phyloP scores from a whole-genome alignment of 176 grass and related monocot species.

The Zoysia pacifica region DNA sequence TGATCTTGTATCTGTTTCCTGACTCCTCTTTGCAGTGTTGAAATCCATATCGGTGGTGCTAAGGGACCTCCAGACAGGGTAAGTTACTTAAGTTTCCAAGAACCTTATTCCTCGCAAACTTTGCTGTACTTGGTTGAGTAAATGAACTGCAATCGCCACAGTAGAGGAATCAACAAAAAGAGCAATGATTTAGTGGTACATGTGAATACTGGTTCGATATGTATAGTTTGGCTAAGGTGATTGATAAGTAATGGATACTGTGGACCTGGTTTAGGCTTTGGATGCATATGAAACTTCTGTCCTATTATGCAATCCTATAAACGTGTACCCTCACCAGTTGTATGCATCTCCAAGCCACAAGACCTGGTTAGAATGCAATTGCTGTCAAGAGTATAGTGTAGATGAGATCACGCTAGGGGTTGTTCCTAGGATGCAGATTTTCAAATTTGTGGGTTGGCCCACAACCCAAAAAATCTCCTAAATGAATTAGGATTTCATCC shows the following conservation, averaged over 20 bases:
- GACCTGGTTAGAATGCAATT: slow-evolving; percentile 15
- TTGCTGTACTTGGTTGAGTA: slow-evolving; percentile 34
- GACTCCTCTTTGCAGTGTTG: slow-evolving; percentile 56
- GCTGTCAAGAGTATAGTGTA: background rate
- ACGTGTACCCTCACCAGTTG: slow-evolving; percentile 19
- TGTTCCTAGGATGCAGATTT: too few species aligned
- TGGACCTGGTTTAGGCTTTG: background rate
- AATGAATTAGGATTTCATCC: too few species aligned
- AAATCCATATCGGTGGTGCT: slow-evolving; percentile 85
- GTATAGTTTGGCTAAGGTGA: background rate
- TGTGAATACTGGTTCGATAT: background rate
- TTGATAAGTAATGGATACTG: background rate
- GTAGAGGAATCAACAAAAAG: slow-evolving; percentile 7
- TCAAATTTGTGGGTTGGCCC: too few species aligned
- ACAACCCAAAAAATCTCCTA: too few species aligned
- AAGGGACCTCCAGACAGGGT: slow-evolving; percentile 93
- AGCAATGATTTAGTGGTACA: background rate
- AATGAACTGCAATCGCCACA: slow-evolving; percentile 10
- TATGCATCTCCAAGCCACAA: slow-evolving; percentile 9
- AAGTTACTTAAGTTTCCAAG: slow-evolving; percentile 45
- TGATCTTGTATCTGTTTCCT: slow-evolving; percentile 34
- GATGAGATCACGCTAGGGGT: background rate
- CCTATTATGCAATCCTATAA: background rate
- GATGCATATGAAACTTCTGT: slow-evolving; percentile 24
- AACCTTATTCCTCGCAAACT: slow-evolving; percentile 5